Percentiles rank a stretch among this genome's conserved stretches.
These are phyloP conservation scores for Cadophora sp. DNA, from an alignment of 2,329 filamentous ascomycete species.

Conservation along the genomic window DNA sequence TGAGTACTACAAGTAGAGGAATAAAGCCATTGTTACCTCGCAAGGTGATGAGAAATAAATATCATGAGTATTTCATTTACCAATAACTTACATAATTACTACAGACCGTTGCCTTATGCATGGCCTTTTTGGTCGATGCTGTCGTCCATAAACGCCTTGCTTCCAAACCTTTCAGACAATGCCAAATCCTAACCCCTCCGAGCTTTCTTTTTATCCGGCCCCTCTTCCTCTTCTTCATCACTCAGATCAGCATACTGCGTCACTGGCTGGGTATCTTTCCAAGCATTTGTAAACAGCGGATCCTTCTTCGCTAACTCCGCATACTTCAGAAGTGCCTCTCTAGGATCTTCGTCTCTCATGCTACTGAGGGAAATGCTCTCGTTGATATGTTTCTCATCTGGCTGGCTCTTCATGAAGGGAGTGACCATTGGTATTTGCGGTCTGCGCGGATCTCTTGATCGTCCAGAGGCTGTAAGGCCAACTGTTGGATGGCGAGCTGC, in stretches of 20 bases:
- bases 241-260: conserved; percentile 90
- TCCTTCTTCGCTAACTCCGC: conserved; percentile 92
- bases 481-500: conserved; percentile 70
- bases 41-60: too few species aligned
- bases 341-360: conserved; percentile 95
- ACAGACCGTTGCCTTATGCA: too few species aligned
- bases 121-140: background rate
- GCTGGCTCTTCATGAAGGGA: conserved; percentile 88
- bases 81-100: too few species aligned
- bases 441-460: conserved; percentile 78
- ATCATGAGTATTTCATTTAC: too few species aligned
- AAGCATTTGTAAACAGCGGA: conserved; percentile 92
- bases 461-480: conserved; percentile 80
- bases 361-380: conserved; percentile 87
- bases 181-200: conserved; percentile 48
- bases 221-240: conserved; percentile 77
- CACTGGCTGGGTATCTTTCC: conserved; percentile 89
- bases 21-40: too few species aligned
- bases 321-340: conserved; percentile 94
- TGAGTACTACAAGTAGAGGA: too few species aligned
- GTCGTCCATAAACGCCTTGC: conserved; percentile 1
- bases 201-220: conserved; percentile 69
- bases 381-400: conserved; percentile 87
- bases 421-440: conserved; percentile 87
- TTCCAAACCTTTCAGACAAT: too few species aligned